These are phyloP conservation scores for Colletotrichum sojae DNA, from an alignment of 2,329 filamentous ascomycete genomes.

Conservation along the genomic window DNA sequence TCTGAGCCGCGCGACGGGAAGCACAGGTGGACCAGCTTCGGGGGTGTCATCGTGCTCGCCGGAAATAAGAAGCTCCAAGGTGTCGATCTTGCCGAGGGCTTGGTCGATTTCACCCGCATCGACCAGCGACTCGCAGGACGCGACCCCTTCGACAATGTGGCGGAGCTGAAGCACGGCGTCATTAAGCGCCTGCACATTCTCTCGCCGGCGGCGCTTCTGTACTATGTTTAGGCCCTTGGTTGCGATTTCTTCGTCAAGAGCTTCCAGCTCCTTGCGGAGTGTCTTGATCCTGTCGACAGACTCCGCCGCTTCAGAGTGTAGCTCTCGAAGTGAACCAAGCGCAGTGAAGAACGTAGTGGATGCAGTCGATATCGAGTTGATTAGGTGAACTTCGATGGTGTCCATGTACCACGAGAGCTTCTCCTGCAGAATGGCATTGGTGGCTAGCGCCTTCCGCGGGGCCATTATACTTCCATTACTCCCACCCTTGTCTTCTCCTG, in stretches of 20 bases:
- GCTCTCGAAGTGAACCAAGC: constrained; percentile 87
- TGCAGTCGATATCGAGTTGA: constrained; percentile 94
- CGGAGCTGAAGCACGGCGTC: constrained; percentile 88
- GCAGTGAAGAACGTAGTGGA: constrained; percentile 98
- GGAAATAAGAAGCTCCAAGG: constrained; percentile 83
- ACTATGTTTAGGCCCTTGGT: constrained; percentile 88
- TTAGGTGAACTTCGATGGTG: constrained; percentile 96
- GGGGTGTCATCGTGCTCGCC: constrained; percentile 71
- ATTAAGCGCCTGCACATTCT: constrained; percentile 87
- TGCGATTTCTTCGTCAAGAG: constrained; percentile 89
- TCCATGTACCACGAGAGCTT: constrained; percentile 99
- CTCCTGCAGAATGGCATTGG: constrained; percentile 97
- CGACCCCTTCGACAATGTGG: constrained; percentile 81
- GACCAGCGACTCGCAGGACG: constrained; percentile 83
- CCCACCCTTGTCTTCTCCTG: constrained; percentile 68
- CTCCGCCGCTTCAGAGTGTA: constrained; percentile 92
- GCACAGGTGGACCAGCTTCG: constrained; percentile 48
- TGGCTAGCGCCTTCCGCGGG: constrained; percentile 89
- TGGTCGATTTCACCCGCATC: constrained; percentile 87
- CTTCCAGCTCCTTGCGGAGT: constrained; percentile 82
- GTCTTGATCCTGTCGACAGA: constrained; percentile 90
- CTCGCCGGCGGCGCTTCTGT: constrained; percentile 82
- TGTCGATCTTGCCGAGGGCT: constrained; percentile 83
- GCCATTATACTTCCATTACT: constrained; percentile 71
- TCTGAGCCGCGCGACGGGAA: constrained; percentile 60